Percentiles rank a stretch among this genome's conserved stretches.
Conservation (phyloP, 139 green algal species). For the Parachlorella kessleri region DNA sequence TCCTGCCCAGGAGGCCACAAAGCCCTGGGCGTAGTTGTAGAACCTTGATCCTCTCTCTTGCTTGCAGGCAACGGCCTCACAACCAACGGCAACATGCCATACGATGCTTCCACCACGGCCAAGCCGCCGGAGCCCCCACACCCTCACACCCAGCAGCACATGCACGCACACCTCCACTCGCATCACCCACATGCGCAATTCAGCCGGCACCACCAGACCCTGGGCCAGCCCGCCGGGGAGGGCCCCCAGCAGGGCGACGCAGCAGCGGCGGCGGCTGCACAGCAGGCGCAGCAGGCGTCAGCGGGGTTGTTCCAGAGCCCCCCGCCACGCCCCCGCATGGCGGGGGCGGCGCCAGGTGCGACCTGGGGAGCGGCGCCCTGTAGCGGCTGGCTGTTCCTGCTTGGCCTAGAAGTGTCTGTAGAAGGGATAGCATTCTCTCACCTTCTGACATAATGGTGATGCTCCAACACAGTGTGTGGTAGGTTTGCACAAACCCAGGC, state of each 20-base stretch:
- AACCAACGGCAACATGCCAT: slow-evolving; percentile 2
- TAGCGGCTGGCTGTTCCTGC: too few species aligned
- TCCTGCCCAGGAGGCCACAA: neutral
- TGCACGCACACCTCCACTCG: too few species aligned
- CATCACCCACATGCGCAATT: neutral
- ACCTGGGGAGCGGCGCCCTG: too few species aligned
- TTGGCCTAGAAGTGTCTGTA: too few species aligned
- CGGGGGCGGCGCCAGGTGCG: neutral
- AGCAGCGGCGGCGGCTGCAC: too few species aligned
- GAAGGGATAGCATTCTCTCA: too few species aligned
- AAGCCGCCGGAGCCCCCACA: neutral
- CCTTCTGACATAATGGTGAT: too few species aligned
- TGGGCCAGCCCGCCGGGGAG: neutral
- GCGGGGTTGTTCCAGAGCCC: neutral
- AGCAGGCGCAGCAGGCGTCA: neutral
- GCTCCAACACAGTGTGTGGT: too few species aligned
- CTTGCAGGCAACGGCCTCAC: slow-evolving; percentile 10
- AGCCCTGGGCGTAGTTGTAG: too few species aligned
- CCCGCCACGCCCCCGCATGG: neutral
- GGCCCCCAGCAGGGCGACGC: neutral
- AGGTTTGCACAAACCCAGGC: too few species aligned
- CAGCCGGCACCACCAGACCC: neutral
- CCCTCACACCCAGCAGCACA: too few species aligned
- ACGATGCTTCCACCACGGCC: neutral
- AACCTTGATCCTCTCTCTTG: neutral